These are phyloP conservation scores for Corymbia maculata DNA, from an alignment of 345 rosid species.

Conservation along the genomic window DNA sequence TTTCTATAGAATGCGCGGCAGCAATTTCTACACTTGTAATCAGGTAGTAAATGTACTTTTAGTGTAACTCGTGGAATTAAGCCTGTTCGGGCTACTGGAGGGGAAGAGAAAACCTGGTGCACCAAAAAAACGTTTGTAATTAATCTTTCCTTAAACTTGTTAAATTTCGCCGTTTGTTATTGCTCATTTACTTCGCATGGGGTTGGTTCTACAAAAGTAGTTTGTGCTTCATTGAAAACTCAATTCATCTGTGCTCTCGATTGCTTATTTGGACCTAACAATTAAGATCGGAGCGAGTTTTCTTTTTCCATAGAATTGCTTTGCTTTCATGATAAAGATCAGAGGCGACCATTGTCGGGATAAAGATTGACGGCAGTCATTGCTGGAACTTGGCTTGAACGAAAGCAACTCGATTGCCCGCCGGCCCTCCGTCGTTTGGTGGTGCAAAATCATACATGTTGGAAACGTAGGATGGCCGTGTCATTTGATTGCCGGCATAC, in stretches of 20 bases:
- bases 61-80: neutral
- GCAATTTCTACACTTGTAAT: neutral
- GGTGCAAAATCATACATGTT: neutral
- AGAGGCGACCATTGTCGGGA: neutral
- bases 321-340: neutral
- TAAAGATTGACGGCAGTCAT: neutral
- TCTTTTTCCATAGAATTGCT: neutral
- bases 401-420: neutral
- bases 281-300: neutral
- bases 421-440: neutral
- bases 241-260: neutral
- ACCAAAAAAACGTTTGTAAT: neutral
- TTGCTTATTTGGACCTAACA: neutral
- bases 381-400: neutral
- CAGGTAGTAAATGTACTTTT: neutral
- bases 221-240: neutral
- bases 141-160: neutral
- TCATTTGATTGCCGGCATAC: neutral
- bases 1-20: neutral
- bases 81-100: neutral
- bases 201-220: neutral
- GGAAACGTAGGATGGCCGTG: neutral
- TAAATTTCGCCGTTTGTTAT: neutral
- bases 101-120: neutral
- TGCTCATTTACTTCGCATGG: neutral